Conservation (phyloP, 441 rosid species). For the Francoa sonchifolia region DNA sequence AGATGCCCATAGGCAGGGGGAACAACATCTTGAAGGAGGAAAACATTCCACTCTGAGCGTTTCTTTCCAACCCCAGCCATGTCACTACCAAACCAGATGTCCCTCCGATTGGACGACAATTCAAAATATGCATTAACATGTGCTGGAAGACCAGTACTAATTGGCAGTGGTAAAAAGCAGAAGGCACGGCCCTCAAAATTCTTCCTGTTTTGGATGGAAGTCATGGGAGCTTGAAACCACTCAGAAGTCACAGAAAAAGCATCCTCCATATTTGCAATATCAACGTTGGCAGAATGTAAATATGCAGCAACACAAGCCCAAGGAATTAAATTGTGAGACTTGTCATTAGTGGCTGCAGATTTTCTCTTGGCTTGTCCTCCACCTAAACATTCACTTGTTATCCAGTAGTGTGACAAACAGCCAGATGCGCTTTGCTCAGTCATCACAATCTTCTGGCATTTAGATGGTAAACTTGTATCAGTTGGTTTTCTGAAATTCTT, state of each 20-base stretch:
- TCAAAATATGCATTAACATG: slow-evolving; percentile 97
- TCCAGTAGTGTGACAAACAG: slow-evolving; percentile 70
- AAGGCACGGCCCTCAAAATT: slow-evolving; percentile 89
- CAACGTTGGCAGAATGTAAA: slow-evolving; percentile 52
- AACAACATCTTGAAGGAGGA: slow-evolving; percentile 70
- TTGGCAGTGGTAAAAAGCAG: slow-evolving; percentile 90
- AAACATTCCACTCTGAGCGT: slow-evolving; percentile 94
- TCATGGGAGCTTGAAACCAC: slow-evolving; percentile 40
- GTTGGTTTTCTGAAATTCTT: slow-evolving; percentile 55
- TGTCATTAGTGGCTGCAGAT: slow-evolving; percentile 28
- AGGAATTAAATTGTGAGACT: slow-evolving; percentile 70
- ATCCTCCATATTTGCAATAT: slow-evolving; percentile 23
- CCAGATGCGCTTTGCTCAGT: slow-evolving; percentile 65
- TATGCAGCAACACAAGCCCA: slow-evolving; percentile 97
- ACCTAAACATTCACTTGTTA: slow-evolving; percentile 81
- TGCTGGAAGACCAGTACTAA: slow-evolving; percentile 82
- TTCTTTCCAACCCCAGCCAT: slow-evolving; percentile 97
- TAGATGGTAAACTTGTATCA: slow-evolving; percentile 49
- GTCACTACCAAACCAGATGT: slow-evolving; percentile 99
- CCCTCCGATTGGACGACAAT: slow-evolving; percentile 93
- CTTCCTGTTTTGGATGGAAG: slow-evolving; percentile 35
- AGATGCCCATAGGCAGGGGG: slow-evolving; percentile 90
- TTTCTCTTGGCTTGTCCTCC: slow-evolving; percentile 31
- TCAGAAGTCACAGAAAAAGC: slow-evolving; percentile 22
- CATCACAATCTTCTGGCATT: slow-evolving; percentile 74